A percentile compares a stretch with the other conserved stretches of the same genome.
These are phyloP conservation scores for Fusarium mundagurra DNA, from an alignment of 2,329 filamentous ascomycete genomes.

Conservation along the genomic window DNA sequence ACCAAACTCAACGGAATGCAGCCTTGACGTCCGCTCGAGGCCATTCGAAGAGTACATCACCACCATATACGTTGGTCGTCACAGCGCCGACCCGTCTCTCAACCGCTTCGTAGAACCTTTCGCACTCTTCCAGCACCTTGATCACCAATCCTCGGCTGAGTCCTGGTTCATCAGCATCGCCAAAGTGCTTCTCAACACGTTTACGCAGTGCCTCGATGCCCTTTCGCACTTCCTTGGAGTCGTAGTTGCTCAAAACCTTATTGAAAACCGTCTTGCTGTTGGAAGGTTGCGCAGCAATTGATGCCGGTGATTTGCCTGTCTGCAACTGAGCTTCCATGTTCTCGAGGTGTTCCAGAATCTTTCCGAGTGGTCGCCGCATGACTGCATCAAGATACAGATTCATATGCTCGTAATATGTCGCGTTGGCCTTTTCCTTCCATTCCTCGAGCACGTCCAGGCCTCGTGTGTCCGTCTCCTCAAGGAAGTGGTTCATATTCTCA, in stretches of 20 bases:
- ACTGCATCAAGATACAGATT: slow-evolving; percentile 86
- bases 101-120: slow-evolving; percentile 69
- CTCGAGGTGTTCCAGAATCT: slow-evolving; percentile 90
- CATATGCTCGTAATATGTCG: slow-evolving; percentile 88
- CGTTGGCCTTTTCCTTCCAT: slow-evolving; percentile 81
- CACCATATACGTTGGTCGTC: slow-evolving; percentile 71
- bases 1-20: slow-evolving; percentile 57
- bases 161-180: slow-evolving; percentile 81
- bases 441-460: slow-evolving; percentile 80
- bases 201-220: slow-evolving; percentile 91
- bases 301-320: slow-evolving; percentile 65
- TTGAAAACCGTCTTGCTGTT: slow-evolving; percentile 86
- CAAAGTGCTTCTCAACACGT: slow-evolving; percentile 97
- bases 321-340: slow-evolving; percentile 80
- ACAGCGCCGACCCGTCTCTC: slow-evolving; percentile 69
- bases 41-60: slow-evolving; percentile 73
- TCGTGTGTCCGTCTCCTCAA: slow-evolving; percentile 86
- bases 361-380: slow-evolving; percentile 87
- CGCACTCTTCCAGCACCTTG: slow-evolving; percentile 69
- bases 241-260: slow-evolving; percentile 83
- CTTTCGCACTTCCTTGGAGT: slow-evolving; percentile 85
- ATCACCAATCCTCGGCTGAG: slow-evolving; percentile 68
- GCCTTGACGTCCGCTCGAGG: slow-evolving; percentile 70
- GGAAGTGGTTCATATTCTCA: slow-evolving; percentile 98
- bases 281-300: slow-evolving; percentile 81